These are phyloP conservation scores for Scheffersomyces stambukii DNA, from an alignment of 1,139 yeast species.

Conservation along the genomic window DNA sequence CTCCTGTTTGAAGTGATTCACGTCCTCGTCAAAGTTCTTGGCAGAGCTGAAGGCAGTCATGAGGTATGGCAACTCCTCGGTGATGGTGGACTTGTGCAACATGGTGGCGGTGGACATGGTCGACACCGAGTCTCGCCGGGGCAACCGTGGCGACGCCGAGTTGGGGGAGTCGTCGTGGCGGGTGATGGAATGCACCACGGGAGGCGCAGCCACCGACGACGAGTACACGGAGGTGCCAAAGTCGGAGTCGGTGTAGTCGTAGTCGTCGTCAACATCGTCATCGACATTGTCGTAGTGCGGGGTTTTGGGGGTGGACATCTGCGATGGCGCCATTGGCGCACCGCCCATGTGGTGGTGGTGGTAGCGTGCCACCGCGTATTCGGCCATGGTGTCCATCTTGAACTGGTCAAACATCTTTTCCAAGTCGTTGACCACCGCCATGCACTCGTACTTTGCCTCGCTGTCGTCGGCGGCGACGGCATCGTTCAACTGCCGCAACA, in stretches of 20 bases:
- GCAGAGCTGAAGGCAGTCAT: constrained; percentile 58
- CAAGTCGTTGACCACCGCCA: constrained; percentile 57
- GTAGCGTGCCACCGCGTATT: constrained; percentile 10
- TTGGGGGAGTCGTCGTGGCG: constrained; percentile 15
- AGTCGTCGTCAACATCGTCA: constrained; percentile 1
- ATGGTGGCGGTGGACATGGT: constrained; percentile 27
- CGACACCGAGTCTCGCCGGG: constrained; percentile 23
- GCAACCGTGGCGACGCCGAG: constrained; percentile 4
- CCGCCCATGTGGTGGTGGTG: constrained; percentile 3
- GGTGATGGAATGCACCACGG: constrained; percentile 42
- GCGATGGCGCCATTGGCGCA: neutral
- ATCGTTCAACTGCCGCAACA: constrained; percentile 48
- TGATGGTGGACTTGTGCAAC: constrained; percentile 43
- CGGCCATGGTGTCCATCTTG: constrained; percentile 32
- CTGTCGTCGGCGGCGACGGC: constrained; percentile 47
- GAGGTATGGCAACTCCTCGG: constrained; percentile 54
- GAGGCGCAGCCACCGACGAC: constrained; percentile 27
- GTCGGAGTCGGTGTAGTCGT: constrained; percentile 5
- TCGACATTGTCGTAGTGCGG: no score
- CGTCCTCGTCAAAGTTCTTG: constrained; percentile 46
- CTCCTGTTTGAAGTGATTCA: constrained; percentile 32
- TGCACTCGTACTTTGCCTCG: constrained; percentile 52
- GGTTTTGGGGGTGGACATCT: no score
- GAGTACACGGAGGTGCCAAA: constrained; percentile 28
- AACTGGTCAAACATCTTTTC: constrained; percentile 58